phyloP scores from a whole-genome alignment of 441 rosid genomes.

The Gossypium armourianum region DNA sequence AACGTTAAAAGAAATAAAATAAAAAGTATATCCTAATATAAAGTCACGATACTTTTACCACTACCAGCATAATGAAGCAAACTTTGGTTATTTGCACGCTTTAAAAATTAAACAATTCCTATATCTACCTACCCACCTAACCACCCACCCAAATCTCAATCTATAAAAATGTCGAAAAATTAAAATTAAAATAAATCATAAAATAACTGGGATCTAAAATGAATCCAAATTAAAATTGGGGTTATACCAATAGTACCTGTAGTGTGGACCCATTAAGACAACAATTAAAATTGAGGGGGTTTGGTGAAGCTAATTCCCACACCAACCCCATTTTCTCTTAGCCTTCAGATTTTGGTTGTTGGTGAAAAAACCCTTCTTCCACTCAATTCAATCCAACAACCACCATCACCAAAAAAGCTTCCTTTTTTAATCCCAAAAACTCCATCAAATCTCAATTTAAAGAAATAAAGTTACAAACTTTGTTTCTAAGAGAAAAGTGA shows the following conservation, averaged over 20 bases:
- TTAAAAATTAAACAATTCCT: background rate
- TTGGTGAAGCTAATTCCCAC: background rate
- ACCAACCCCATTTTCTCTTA: background rate
- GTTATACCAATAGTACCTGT: background rate
- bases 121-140: background rate
- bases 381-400: constrained; percentile 17
- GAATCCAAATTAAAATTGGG: too few species aligned
- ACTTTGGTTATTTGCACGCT: background rate
- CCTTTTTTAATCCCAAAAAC: constrained; percentile 5
- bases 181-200: too few species aligned
- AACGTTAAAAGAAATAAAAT: background rate
- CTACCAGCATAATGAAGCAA: background rate
- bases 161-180: background rate
- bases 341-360: constrained; percentile 17
- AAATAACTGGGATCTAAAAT: too few species aligned
- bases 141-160: background rate
- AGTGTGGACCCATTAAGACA: background rate
- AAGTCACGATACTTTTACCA: too few species aligned
- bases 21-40: background rate
- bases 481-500: background rate
- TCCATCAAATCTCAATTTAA: background rate
- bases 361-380: constrained; percentile 12
- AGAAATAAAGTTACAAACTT: background rate
- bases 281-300: background rate
- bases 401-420: background rate